phyloP scores from a whole-genome alignment of 2,329 filamentous ascomycete species.

The Apiospora rasikravindrae region DNA sequence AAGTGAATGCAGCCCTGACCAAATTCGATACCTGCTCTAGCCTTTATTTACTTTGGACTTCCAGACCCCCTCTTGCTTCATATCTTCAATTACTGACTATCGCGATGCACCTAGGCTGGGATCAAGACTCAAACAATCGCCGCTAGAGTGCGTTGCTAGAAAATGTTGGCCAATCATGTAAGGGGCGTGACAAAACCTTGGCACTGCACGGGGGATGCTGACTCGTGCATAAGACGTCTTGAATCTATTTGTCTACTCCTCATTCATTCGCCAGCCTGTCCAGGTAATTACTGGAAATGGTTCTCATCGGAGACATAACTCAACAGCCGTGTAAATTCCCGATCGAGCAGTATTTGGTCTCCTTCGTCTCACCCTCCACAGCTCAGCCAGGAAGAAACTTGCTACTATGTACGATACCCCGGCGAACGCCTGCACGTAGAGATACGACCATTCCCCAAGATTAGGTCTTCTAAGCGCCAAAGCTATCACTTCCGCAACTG shows the following conservation, averaged over 20 bases:
- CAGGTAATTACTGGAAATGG: too few relatives aligned
- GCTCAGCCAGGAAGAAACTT: not conserved
- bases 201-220: not conserved
- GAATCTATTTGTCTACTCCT: too few relatives aligned
- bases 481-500: slow-evolving; percentile 13
- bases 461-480: not conserved
- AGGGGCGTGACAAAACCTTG: not conserved
- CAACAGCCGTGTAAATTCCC: not conserved
- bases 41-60: not conserved
- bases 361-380: slow-evolving; percentile 4
- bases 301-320: too few relatives aligned
- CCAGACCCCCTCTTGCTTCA: not conserved
- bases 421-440: slow-evolving; percentile 7
- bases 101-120: not conserved
- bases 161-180: not conserved
- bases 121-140: not conserved
- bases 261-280: too few relatives aligned
- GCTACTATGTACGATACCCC: not conserved
- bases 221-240: not conserved
- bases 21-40: not conserved
- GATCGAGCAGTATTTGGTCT: not conserved
- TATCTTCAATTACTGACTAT: not conserved
- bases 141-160: not conserved
- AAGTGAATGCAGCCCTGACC: not conserved
- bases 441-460: not conserved